Evolutionary conservation across 75 land plant genomes (phyloP).

Genomic region (Picea sitchensis): DNA sequence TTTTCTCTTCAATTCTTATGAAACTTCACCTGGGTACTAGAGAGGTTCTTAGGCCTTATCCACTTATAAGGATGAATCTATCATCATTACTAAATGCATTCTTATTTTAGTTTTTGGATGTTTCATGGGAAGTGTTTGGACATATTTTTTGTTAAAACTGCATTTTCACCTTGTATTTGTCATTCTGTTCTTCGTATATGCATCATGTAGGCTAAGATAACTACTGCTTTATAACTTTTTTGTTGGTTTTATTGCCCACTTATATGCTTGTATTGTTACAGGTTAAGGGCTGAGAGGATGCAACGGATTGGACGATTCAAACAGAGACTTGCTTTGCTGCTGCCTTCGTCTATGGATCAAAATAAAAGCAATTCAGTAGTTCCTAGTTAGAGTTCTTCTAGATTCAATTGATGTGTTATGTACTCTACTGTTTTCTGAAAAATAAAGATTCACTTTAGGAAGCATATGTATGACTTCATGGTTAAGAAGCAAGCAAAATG

Average conservation of each 20-base stretch:
- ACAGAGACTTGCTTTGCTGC: slow-evolving; percentile 38
- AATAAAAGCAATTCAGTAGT: slow-evolving; percentile 1
- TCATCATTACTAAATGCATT: neutral
- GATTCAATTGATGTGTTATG: neutral
- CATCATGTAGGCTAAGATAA: too few species aligned
- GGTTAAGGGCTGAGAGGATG: slow-evolving; percentile 32
- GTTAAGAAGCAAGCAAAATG: neutral
- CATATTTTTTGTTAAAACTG: neutral
- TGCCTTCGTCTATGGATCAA: slow-evolving; percentile 19
- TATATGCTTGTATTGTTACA: slow-evolving; percentile 14
- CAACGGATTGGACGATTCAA: slow-evolving; percentile 35
- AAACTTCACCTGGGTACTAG: neutral
- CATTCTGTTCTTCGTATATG: neutral
- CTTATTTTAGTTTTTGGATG: neutral
- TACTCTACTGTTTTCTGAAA: neutral
- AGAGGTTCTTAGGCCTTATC: neutral
- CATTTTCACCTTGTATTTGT: neutral
- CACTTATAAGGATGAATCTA: neutral
- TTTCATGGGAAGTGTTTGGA: neutral
- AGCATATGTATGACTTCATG: neutral
- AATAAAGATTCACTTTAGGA: neutral
- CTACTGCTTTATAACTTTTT: neutral
- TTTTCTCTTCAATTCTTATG: neutral
- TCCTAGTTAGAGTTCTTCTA: neutral
- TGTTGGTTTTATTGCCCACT: too few species aligned